Conservation (phyloP, 176 grass and related monocot species). For the Eremochloa ophiuroides region DNA sequence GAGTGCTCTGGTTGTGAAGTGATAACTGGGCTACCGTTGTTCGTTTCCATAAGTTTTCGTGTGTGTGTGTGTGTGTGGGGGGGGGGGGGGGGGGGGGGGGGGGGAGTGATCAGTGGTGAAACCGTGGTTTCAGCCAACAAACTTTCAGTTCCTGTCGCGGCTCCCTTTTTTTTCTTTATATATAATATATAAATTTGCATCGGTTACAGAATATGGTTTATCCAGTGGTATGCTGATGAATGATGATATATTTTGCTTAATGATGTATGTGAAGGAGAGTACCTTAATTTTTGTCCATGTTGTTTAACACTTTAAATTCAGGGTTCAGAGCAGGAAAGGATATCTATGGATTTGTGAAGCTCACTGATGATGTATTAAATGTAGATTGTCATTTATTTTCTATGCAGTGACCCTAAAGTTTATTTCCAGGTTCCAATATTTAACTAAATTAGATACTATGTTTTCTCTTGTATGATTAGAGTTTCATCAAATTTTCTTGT, state of each 20-base stretch:
- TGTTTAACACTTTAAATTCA: neutral
- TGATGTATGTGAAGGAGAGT: too few species aligned
- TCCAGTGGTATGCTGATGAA: too few species aligned
- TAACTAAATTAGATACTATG: neutral
- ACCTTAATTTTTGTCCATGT: too few species aligned
- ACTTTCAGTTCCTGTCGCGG: too few species aligned
- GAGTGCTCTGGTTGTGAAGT: conserved; percentile 33
- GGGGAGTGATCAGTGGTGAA: too few species aligned
- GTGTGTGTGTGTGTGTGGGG: too few species aligned
- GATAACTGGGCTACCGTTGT: conserved; percentile 26
- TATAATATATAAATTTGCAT: too few species aligned
- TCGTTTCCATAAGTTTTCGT: conserved; percentile 22
- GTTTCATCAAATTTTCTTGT: neutral
- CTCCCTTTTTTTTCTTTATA: too few species aligned
- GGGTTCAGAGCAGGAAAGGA: neutral
- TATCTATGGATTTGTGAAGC: neutral
- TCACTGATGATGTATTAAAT: neutral
- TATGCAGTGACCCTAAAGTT: neutral
- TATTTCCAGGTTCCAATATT: neutral
- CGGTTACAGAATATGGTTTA: too few species aligned
- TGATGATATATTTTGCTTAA: too few species aligned
- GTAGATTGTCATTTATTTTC: neutral
- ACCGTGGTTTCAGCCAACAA: too few species aligned
- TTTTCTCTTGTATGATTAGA: neutral
- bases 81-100: too few species aligned